A percentile compares a stretch with the other conserved stretches of the same genome.
phyloP scores from a whole-genome alignment of 352 stramenopile genomes.

The Phytophthora ohioensis region DNA sequence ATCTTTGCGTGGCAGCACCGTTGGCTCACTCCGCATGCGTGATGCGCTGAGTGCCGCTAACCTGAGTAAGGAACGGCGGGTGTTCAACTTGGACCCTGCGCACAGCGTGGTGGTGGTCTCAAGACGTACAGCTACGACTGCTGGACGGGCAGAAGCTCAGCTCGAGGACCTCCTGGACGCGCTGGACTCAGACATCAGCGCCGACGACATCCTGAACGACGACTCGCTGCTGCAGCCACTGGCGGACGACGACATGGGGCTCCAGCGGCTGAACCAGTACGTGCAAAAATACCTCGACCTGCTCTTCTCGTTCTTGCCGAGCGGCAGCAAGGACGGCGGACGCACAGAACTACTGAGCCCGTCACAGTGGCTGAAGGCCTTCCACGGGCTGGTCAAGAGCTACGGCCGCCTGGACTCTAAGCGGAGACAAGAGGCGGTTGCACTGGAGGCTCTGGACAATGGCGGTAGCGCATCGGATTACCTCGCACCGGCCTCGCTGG shows the following conservation, averaged over 20 bases:
- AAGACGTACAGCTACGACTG: slow-evolving; percentile 30
- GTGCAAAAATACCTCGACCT: slow-evolving; percentile 69
- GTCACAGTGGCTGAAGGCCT: slow-evolving; percentile 71
- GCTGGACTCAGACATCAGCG: slow-evolving; percentile 43
- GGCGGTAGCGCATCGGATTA: slow-evolving; percentile 7
- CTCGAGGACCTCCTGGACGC: slow-evolving; percentile 56
- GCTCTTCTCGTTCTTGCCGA: slow-evolving; percentile 46
- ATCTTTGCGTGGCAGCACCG: slow-evolving; percentile 59
- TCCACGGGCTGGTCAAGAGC: slow-evolving; percentile 64
- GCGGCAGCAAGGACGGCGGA: slow-evolving; percentile 45
- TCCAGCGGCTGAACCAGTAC: slow-evolving; percentile 64
- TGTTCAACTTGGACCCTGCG: slow-evolving; percentile 75
- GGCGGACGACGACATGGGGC: slow-evolving; percentile 65
- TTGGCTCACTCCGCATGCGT: slow-evolving; percentile 64
- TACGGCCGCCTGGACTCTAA: slow-evolving; percentile 66
- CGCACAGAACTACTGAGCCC: slow-evolving; percentile 65
- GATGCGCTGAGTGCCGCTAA: slow-evolving; percentile 62
- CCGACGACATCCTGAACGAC: slow-evolving; percentile 27
- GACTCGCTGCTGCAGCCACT: slow-evolving; percentile 53
- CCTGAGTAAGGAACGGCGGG: slow-evolving; percentile 69
- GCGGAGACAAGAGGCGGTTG: slow-evolving; percentile 45
- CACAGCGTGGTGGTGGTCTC: slow-evolving; percentile 78
- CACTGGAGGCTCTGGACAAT: slow-evolving; percentile 18
- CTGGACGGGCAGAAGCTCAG: slow-evolving; percentile 44
- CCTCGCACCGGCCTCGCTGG: slow-evolving; percentile 15